Base-by-base conservation (phyloP, 768 basidiomycete genomes). In the Boletus subparvulus region DNA sequence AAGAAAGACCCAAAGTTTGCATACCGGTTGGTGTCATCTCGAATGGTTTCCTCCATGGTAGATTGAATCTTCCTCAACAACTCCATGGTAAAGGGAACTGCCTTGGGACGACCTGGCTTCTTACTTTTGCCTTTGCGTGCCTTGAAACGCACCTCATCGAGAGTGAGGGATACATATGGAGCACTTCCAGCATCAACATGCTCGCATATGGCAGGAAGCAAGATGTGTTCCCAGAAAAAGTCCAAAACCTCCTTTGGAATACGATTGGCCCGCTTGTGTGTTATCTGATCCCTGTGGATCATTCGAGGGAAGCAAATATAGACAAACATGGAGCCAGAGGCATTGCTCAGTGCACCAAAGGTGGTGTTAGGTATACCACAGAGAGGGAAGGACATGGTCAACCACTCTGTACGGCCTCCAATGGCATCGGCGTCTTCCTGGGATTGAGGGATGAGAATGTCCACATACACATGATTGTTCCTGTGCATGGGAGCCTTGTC, bases 381-480 rank as follows among this genome's bases (percentile, higher is more conserved):
- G 6, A 37, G 13, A 16, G 36, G 16, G 11, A 37, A 37, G 32
- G 32, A 33, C 26, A 54, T 57, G 10, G 58, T 51, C 30, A 54
- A 21, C 61, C 61, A 64, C 24, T 64, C 58, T 2, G 49, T 56
- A 4, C n/a, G 19, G 2, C 42, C 33, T 8, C 62, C 60, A 0
- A 41, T 19, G 6, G 19, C 17, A 35, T 6, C 10, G 0, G 40
- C 24, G 42, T 64, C 61, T 5, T 51, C 41, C 13, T 64, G 12
- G 6, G 61, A 64, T 44, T 64, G 63, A 0, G 58, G 58, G 0
- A 62, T 2, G 0, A 60, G 49, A 24, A 66, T 55, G 1, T 65
- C 54, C 0, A 58, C 52, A 50, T 65, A 65, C 0, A 56, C 54
- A 33, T 66, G 63, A 14, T 65, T 66, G 44, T 65, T 35, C 47